These are phyloP conservation scores for Fusarium nurragi DNA, from an alignment of 2,329 filamentous ascomycete genomes.

Conservation along the genomic window DNA sequence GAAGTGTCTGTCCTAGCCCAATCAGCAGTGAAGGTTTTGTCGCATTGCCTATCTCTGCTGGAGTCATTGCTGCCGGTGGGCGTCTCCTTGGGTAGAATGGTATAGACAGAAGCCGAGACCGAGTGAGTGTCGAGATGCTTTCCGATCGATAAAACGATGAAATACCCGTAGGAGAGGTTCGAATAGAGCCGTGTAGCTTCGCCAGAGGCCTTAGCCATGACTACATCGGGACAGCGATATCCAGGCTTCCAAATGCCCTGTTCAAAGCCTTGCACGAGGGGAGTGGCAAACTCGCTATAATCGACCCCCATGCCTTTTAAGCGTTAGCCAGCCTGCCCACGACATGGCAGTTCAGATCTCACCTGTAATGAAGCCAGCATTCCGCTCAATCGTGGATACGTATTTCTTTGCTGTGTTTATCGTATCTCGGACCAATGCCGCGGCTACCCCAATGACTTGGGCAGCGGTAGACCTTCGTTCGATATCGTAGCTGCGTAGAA, in stretches of 20 bases:
- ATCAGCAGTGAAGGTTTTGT: conserved; percentile 6
- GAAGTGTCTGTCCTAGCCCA: not conserved
- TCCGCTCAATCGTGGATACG: conserved; percentile 58
- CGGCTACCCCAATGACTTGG: conserved; percentile 58
- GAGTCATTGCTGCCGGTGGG: not conserved
- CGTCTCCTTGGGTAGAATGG: not conserved
- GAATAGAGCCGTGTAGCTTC: conserved; percentile 7
- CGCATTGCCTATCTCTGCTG: not conserved
- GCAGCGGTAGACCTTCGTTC: conserved; percentile 56
- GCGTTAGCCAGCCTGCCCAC: not conserved
- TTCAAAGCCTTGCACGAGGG: conserved; percentile 9
- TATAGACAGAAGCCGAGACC: not conserved
- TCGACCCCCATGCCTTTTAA: conserved; percentile 25
- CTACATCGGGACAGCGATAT: conserved; percentile 28
- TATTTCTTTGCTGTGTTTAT: conserved; percentile 56
- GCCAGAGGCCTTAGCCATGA: not conserved
- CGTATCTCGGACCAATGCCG: conserved; percentile 57
- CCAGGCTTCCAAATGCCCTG: conserved; percentile 24
- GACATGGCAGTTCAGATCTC: not conserved
- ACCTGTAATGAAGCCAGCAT: conserved; percentile 60
- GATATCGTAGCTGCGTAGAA: conserved; percentile 56
- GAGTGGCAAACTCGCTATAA: conserved; percentile 20
- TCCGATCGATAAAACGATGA: conserved; percentile 4
- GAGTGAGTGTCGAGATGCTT: not conserved
- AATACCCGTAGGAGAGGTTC: conserved; percentile 3